A percentile compares a stretch with the other conserved stretches of the same genome.
Conservation (phyloP, 83 land plant genomes). For the Diphasiastrum complanatum region DNA sequence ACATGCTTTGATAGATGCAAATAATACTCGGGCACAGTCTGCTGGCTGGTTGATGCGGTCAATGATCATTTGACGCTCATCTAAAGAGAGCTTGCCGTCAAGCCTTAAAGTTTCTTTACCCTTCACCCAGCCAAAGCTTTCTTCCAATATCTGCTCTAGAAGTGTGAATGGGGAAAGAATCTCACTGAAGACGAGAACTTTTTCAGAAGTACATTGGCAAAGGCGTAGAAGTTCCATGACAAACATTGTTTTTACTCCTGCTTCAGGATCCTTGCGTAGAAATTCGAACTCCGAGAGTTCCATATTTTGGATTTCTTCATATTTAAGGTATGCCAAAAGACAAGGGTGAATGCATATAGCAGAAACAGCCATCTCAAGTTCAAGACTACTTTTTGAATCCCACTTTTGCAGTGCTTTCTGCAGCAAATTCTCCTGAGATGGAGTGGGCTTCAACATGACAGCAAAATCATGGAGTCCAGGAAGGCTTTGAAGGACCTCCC, state of each 20-base stretch:
- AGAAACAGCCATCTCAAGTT: conserved; percentile 6
- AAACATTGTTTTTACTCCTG: conserved; percentile 27
- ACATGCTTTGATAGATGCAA: conserved; percentile 41
- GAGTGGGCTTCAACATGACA: conserved; percentile 28
- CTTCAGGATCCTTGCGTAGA: conserved; percentile 11
- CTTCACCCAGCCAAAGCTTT: conserved; percentile 4
- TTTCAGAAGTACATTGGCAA: conserved; percentile 20
- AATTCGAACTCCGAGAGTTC: conserved; percentile 3
- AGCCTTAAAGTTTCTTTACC: conserved; percentile 21
- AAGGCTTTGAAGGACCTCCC: conserved; percentile 37
- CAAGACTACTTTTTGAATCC: not conserved
- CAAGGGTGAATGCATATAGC: conserved; percentile 46
- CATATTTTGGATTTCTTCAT: not conserved
- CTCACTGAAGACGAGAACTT: conserved; percentile 38
- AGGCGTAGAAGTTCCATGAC: conserved; percentile 21
- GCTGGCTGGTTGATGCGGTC: conserved; percentile 23
- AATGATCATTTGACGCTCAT: conserved; percentile 20
- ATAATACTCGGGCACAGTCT: conserved; percentile 15
- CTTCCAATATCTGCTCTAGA: not conserved
- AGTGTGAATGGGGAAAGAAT: conserved; percentile 21
- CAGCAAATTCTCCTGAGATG: conserved; percentile 28
- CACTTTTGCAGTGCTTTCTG: not conserved
- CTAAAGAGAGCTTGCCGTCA: conserved; percentile 6
- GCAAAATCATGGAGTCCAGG: conserved; percentile 43
- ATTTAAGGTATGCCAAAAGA: conserved; percentile 11